These are phyloP conservation scores for Cornus kousa DNA, from an alignment of 148 eudicot species.

Conservation along the genomic window DNA sequence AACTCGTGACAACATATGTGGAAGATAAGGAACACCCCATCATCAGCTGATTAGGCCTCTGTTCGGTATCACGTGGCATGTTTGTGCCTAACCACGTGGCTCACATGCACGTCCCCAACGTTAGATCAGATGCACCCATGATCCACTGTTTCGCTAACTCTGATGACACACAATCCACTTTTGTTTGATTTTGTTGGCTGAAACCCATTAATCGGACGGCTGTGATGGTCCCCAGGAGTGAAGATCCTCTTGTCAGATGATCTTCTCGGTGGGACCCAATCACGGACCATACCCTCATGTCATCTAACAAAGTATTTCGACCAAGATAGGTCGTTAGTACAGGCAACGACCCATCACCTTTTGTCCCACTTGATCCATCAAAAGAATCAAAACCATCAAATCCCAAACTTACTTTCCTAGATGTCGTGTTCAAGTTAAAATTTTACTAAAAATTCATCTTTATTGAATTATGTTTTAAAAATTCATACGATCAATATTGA, in stretches of 20 bases:
- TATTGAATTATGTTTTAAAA: too few relatives aligned
- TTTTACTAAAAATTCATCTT: too few relatives aligned
- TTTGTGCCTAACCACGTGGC: neutral
- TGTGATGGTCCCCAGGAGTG: conserved; percentile 40
- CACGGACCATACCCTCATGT: conserved; percentile 7
- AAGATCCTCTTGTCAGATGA: conserved; percentile 68
- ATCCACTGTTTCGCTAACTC: neutral
- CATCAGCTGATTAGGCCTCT: neutral
- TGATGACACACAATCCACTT: neutral
- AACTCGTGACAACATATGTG: too few relatives aligned
- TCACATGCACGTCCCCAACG: neutral
- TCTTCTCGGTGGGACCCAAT: conserved; percentile 47
- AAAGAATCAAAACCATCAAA: conserved; percentile 2
- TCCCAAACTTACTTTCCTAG: neutral
- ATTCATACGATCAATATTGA: too few relatives aligned
- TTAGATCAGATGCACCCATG: conserved; percentile 9
- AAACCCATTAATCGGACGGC: conserved; percentile 28
- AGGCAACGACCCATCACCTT: conserved; percentile 12
- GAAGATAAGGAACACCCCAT: neutral
- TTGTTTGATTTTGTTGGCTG: conserved; percentile 25
- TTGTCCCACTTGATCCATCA: conserved; percentile 5
- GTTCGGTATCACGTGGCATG: neutral
- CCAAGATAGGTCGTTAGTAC: conserved; percentile 4
- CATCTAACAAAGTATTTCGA: conserved; percentile 5
- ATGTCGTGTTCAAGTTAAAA: too few relatives aligned